Evolutionary conservation across 352 stramenopile genomes (phyloP).

Genomic region (Globisporangium emineosum): DNA sequence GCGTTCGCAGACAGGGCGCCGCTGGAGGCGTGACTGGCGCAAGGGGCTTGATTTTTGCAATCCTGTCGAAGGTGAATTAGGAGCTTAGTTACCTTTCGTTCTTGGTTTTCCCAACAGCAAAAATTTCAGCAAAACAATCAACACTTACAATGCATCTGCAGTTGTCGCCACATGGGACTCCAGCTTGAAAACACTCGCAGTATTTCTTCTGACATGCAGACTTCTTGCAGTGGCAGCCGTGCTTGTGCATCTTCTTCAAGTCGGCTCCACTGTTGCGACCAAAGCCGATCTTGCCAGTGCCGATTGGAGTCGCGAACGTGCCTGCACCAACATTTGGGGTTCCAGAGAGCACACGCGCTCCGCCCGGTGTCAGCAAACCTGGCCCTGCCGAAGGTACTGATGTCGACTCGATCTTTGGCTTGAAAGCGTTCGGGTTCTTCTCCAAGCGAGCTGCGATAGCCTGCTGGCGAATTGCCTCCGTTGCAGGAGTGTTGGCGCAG

Average conservation of each 20-base stretch:
- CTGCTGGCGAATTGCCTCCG: slow-evolving; percentile 66
- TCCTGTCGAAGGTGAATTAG: slow-evolving; percentile 33
- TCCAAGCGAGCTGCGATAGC: slow-evolving; percentile 89
- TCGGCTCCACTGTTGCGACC: slow-evolving; percentile 17
- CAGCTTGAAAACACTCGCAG: slow-evolving; percentile 96
- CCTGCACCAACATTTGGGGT: not conserved
- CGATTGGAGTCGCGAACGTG: slow-evolving; percentile 26
- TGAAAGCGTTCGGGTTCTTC: slow-evolving; percentile 95
- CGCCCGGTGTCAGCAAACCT: slow-evolving; percentile 3
- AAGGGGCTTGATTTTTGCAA: slow-evolving; percentile 75
- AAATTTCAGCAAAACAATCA: not conserved
- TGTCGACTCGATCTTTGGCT: slow-evolving; percentile 90
- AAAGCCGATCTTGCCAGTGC: slow-evolving; percentile 14
- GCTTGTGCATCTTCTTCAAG: slow-evolving; percentile 88
- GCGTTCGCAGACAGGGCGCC: slow-evolving; percentile 20
- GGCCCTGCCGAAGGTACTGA: not conserved
- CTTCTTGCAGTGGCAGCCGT: slow-evolving; percentile 96
- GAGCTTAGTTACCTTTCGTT: slow-evolving; percentile 5
- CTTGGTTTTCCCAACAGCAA: not conserved
- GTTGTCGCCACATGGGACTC: slow-evolving; percentile 81
- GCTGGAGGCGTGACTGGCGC: slow-evolving; percentile 33
- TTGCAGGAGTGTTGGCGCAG: slow-evolving; percentile 88
- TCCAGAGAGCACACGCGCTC: slow-evolving; percentile 2
- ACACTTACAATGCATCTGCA: slow-evolving; percentile 86
- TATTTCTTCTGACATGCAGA: slow-evolving; percentile 97